Evolutionary conservation across 495 filamentous ascomycete species (phyloP).

Genomic region (Lasiosphaeria miniovina): DNA sequence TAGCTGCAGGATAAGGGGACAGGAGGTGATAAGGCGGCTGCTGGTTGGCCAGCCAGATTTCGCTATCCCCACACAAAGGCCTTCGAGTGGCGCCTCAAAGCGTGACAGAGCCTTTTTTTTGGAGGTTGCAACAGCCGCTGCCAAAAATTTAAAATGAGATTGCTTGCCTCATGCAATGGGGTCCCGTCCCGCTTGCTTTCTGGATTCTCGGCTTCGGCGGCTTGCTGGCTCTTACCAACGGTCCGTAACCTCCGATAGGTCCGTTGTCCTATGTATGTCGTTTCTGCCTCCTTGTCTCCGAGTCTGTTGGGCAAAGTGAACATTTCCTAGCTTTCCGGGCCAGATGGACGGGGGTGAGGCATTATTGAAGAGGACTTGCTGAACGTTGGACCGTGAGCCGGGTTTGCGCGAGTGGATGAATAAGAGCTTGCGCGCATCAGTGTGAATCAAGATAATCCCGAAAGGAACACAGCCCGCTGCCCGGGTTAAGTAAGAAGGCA

Average conservation of each 20-base stretch:
- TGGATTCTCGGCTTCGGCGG: constrained; percentile 1
- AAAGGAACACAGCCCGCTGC: constrained; percentile 16
- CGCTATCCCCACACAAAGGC: too few species aligned
- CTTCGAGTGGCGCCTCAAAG: neutral
- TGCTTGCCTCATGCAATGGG: constrained; percentile 3
- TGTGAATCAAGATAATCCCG: constrained; percentile 26
- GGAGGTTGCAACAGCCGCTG: constrained; percentile 4
- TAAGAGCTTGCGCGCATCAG: too few species aligned
- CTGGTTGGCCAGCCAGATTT: too few species aligned
- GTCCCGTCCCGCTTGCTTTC: neutral
- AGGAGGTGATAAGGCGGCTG: too few species aligned
- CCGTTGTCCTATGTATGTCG: too few species aligned
- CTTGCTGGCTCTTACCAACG: constrained; percentile 1
- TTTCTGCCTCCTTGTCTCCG: too few species aligned
- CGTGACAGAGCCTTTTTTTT: neutral
- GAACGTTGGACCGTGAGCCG: neutral
- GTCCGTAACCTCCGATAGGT: neutral
- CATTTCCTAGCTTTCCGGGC: too few species aligned
- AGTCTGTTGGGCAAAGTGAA: too few species aligned
- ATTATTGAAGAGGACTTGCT: too few species aligned
- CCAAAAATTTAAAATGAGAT: constrained; percentile 17
- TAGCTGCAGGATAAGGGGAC: too few species aligned
- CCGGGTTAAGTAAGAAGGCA: neutral
- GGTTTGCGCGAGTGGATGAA: too few species aligned
- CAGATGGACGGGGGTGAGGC: too few species aligned